Percentiles rank a stretch among this genome's conserved stretches.
Evolutionary conservation across 2,329 filamentous ascomycete genomes (phyloP).

Genomic region (Fusarium cicatricum): DNA sequence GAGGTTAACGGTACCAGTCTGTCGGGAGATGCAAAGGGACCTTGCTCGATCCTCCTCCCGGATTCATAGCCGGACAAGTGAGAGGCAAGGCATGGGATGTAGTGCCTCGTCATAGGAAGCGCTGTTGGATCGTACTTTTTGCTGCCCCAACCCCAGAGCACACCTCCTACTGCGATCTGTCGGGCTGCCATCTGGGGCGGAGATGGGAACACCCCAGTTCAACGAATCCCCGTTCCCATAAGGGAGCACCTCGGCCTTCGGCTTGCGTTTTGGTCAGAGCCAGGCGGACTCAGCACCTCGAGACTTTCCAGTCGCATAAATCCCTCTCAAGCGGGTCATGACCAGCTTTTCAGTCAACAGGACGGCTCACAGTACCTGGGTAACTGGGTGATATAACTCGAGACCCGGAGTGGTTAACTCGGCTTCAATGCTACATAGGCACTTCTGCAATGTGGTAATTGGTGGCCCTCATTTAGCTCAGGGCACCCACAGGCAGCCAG

Average conservation of each 20-base stretch:
- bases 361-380: no score
- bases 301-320: neutral
- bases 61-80: constrained; percentile 13
- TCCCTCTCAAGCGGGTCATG: constrained; percentile 3
- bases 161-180: constrained; percentile 31
- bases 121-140: constrained; percentile 22
- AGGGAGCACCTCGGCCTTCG: neutral
- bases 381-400: neutral
- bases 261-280: neutral
- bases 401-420: constrained; percentile 2
- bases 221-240: neutral
- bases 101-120: neutral
- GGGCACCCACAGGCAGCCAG: constrained; percentile 7
- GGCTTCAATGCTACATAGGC: neutral
- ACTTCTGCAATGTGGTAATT: constrained; percentile 2
- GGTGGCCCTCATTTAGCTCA: constrained; percentile 1
- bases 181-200: constrained; percentile 19
- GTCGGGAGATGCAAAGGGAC: constrained; percentile 34
- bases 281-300: neutral
- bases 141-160: neutral
- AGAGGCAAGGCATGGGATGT: constrained; percentile 2
- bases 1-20: constrained; percentile 36
- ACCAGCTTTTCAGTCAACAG: neutral
- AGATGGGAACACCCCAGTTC: constrained; percentile 22
- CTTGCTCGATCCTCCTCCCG: constrained; percentile 23